Evolutionary conservation across 768 basidiomycete species (phyloP).

Genomic region (Podaxis sp.): DNA sequence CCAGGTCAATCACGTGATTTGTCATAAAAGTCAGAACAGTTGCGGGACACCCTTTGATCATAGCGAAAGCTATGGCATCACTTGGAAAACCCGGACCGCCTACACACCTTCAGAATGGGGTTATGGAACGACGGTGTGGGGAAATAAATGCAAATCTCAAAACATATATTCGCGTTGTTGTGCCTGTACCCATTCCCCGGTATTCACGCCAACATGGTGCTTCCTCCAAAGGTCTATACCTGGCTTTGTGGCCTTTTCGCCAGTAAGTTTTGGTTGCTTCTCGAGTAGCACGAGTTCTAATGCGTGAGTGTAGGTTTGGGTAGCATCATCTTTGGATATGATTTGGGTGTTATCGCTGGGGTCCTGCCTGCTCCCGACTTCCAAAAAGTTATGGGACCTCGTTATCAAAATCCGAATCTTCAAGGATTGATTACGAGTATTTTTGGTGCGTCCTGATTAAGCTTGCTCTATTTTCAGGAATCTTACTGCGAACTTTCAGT

Average conservation of each 20-base stretch:
- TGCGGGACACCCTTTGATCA: too few species aligned
- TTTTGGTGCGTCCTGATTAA: conserved; percentile 25
- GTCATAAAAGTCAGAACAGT: too few species aligned
- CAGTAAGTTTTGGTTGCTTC: conserved; percentile 22
- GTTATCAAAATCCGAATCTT: conserved; percentile 30
- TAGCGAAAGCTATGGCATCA: neutral
- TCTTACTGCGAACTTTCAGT: conserved; percentile 19
- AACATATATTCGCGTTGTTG: neutral
- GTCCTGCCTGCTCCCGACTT: conserved; percentile 37
- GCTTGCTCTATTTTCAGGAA: too few species aligned
- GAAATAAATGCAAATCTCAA: neutral
- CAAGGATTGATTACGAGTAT: conserved; percentile 38
- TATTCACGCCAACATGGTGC: conserved; percentile 21
- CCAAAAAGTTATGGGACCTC: conserved; percentile 32
- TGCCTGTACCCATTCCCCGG: neutral
- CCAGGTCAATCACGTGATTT: too few species aligned
- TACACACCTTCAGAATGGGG: neutral
- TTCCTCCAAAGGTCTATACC: conserved; percentile 46
- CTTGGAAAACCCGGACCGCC: neutral
- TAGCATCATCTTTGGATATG: conserved; percentile 46
- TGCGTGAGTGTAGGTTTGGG: conserved; percentile 27
- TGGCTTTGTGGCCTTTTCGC: conserved; percentile 52
- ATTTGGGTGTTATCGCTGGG: conserved; percentile 47
- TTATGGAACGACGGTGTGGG: neutral
- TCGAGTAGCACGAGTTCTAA: neutral